Conservation (phyloP, 257 asterid genomes). For the Lycium ferocissimum region DNA sequence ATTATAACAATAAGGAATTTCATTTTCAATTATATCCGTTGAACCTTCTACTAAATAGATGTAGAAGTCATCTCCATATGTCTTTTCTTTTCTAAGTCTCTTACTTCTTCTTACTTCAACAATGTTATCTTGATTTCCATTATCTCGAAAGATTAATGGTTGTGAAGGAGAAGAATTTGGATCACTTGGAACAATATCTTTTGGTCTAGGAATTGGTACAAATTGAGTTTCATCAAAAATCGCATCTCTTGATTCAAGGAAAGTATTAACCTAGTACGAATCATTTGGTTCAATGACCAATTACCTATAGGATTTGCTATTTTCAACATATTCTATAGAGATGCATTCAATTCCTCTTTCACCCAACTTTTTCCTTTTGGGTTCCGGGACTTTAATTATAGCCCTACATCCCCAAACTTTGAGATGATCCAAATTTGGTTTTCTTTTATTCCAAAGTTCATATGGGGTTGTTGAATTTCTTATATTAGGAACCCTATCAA, state of each 20-base stretch:
- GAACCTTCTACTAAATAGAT: background rate
- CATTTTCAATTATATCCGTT: background rate
- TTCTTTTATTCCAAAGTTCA: too few species aligned
- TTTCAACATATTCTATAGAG: constrained; percentile 25
- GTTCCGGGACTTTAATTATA: too few species aligned
- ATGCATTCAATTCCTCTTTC: constrained; percentile 23
- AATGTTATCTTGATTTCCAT: too few species aligned
- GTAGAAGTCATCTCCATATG: background rate
- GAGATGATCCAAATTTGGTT: too few species aligned
- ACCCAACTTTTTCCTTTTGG: too few species aligned
- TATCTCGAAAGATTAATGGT: background rate
- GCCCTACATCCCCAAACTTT: too few species aligned
- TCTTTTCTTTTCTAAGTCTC: background rate
- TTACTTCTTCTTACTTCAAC: background rate
- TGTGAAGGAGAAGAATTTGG: background rate
- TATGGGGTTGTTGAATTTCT: too few species aligned
- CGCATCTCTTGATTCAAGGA: background rate
- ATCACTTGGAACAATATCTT: background rate
- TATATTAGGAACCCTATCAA: too few species aligned
- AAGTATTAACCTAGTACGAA: background rate
- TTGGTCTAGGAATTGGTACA: background rate
- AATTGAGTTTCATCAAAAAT: background rate
- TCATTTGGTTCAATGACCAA: constrained; percentile 22
- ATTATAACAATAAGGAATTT: too few species aligned
- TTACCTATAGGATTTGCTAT: constrained; percentile 31